These are phyloP conservation scores for Clavariopsis aquatica DNA, from an alignment of 495 filamentous ascomycete genomes.

Conservation along the genomic window DNA sequence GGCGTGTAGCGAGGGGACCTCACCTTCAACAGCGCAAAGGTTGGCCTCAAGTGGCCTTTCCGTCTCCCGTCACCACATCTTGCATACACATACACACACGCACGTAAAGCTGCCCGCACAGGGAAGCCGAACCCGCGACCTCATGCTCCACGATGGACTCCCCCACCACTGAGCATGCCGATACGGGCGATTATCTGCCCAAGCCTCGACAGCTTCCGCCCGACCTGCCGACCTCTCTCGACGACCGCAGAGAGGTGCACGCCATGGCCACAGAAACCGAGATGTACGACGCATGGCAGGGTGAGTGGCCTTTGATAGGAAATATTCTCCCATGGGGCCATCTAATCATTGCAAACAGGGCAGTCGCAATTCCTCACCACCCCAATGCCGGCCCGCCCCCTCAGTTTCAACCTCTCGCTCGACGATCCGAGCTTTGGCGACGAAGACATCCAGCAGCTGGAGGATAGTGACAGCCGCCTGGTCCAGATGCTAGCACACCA, in stretches of 20 bases:
- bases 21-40: neutral
- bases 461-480: constrained; percentile 81
- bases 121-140: neutral
- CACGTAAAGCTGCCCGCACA: neutral
- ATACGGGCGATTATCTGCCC: constrained; percentile 8
- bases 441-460: constrained; percentile 61
- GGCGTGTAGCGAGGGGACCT: neutral
- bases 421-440: constrained; percentile 71
- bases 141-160: constrained; percentile 30
- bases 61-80: neutral
- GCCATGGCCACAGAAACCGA: constrained; percentile 71
- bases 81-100: no score
- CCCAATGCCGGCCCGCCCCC: constrained; percentile 77
- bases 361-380: constrained; percentile 92
- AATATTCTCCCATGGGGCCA: neutral
- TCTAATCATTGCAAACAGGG: constrained; percentile 54
- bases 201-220: constrained; percentile 64
- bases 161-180: constrained; percentile 32
- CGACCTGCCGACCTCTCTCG: constrained; percentile 86
- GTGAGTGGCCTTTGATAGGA: constrained; percentile 49
- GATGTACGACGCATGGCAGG: constrained; percentile 99
- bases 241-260: constrained; percentile 75
- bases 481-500: constrained; percentile 97
- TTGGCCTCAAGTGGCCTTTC: neutral
- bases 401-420: constrained; percentile 80